Evolutionary conservation across 2,329 filamentous ascomycete genomes (phyloP).

Genomic region (Cladorrhinum sp.): DNA sequence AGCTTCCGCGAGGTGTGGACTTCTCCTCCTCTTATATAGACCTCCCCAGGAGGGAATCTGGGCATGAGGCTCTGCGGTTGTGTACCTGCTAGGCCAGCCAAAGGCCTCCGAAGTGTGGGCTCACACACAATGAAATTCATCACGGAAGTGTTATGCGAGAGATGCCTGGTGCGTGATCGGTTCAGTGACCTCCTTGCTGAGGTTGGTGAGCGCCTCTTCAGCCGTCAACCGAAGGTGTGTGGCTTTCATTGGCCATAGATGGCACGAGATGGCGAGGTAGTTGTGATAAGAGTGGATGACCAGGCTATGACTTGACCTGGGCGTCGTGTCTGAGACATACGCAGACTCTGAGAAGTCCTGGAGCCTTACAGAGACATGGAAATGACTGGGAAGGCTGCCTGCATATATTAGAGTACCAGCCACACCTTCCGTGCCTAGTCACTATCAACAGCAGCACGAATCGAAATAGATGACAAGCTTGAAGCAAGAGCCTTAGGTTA

Average conservation of each 20-base stretch:
- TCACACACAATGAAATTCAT: neutral
- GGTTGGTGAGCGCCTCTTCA: neutral
- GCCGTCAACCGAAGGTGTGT: neutral
- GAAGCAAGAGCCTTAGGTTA: no score
- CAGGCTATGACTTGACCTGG: neutral
- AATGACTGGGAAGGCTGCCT: conserved; percentile 2
- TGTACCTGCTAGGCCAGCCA: neutral
- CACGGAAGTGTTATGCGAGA: neutral
- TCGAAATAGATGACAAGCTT: neutral
- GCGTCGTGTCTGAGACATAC: conserved; percentile 3
- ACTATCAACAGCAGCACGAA: neutral
- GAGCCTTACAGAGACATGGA: neutral
- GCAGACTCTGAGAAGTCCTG: neutral
- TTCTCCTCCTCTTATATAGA: neutral
- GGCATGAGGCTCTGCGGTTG: neutral
- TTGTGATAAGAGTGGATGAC: neutral
- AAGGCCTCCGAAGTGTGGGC: neutral
- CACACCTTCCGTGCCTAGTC: neutral
- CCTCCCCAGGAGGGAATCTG: neutral
- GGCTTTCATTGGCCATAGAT: neutral
- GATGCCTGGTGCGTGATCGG: neutral
- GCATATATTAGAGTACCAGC: neutral
- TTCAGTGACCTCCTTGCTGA: neutral
- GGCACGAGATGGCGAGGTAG: neutral
- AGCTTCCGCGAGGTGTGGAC: neutral